Conservation (phyloP, 2,329 filamentous ascomycete species). For the Metarhizium sp. region DNA sequence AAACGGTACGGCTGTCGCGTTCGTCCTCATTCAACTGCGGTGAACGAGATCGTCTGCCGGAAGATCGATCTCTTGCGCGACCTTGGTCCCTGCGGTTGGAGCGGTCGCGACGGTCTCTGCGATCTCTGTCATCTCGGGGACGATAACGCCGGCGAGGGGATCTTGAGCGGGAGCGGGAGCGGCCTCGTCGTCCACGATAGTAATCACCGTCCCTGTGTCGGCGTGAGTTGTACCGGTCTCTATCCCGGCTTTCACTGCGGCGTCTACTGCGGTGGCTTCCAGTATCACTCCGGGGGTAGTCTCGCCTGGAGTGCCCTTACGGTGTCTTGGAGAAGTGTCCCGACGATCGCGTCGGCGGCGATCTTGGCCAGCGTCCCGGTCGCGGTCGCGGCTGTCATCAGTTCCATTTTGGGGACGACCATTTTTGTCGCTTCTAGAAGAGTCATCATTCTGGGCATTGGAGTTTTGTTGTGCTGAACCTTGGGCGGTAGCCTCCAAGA, state of each 20-base stretch:
- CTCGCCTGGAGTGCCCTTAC: slow-evolving; percentile 43
- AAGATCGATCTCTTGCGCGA: slow-evolving; percentile 42
- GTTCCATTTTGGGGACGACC: slow-evolving; percentile 32
- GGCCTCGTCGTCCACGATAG: slow-evolving; percentile 43
- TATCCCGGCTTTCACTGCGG: slow-evolving; percentile 69
- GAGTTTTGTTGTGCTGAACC: slow-evolving; percentile 40
- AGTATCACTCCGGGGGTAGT: slow-evolving; percentile 63
- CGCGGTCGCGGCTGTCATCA: slow-evolving; percentile 44
- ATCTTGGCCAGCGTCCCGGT: slow-evolving; percentile 46
- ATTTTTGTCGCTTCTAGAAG: slow-evolving; percentile 30
- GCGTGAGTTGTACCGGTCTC: slow-evolving; percentile 63
- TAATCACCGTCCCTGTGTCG: slow-evolving; percentile 67
- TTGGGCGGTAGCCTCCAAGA: slow-evolving; percentile 77
- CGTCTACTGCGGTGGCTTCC: slow-evolving; percentile 76
- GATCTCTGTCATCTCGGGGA: slow-evolving; percentile 42
- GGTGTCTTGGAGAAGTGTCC: slow-evolving; percentile 41
- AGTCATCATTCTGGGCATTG: slow-evolving; percentile 39
- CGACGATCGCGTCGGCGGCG: slow-evolving; percentile 40
- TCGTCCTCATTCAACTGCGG: slow-evolving; percentile 88
- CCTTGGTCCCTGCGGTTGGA: slow-evolving; percentile 38
- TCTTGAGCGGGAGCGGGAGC: slow-evolving; percentile 60
- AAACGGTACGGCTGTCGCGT: slow-evolving; percentile 91
- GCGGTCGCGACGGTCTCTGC: slow-evolving; percentile 40
- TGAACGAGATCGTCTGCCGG: slow-evolving; percentile 38
- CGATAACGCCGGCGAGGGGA: slow-evolving; percentile 56